A percentile compares a stretch with the other conserved stretches of the same genome.
Evolutionary conservation across 371 early-diverging fungal genomes (phyloP).

Genomic region (Gilbertella persicaria): DNA sequence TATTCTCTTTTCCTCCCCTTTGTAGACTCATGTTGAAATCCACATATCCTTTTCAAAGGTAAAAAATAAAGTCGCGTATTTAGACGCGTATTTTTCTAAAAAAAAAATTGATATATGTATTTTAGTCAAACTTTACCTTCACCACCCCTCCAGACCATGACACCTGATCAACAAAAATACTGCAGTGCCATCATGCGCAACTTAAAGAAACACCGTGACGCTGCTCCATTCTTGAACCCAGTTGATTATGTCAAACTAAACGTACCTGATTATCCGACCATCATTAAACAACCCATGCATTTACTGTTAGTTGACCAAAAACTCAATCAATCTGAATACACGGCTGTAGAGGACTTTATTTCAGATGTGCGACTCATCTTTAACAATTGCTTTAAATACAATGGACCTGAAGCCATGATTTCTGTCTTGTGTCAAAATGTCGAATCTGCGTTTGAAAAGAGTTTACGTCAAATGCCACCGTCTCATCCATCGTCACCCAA

Average conservation of each 20-base stretch:
- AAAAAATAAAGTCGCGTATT: too few species aligned
- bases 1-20: too few species aligned
- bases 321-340: conserved; percentile 73
- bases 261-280: conserved; percentile 92
- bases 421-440: conserved; percentile 78
- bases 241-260: conserved; percentile 92
- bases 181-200: conserved; percentile 75
- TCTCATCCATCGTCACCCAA: not conserved
- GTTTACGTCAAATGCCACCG: conserved; percentile 69
- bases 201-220: conserved; percentile 73
- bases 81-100: too few species aligned
- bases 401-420: conserved; percentile 78
- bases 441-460: conserved; percentile 71
- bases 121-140: conserved; percentile 13
- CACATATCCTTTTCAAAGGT: too few species aligned
- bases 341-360: conserved; percentile 66
- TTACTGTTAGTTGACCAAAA: conserved; percentile 88
- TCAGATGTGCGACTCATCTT: conserved; percentile 79
- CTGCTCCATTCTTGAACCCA: conserved; percentile 85
- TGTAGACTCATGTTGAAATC: too few species aligned
- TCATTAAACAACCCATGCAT: conserved; percentile 98
- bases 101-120: too few species aligned
- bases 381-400: conserved; percentile 89
- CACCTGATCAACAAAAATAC: conserved; percentile 79
- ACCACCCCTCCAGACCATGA: conserved; percentile 45